Evolutionary conservation across 192 early-diverging fungal species (phyloP).

Genomic region (Coemansia sp.): DNA sequence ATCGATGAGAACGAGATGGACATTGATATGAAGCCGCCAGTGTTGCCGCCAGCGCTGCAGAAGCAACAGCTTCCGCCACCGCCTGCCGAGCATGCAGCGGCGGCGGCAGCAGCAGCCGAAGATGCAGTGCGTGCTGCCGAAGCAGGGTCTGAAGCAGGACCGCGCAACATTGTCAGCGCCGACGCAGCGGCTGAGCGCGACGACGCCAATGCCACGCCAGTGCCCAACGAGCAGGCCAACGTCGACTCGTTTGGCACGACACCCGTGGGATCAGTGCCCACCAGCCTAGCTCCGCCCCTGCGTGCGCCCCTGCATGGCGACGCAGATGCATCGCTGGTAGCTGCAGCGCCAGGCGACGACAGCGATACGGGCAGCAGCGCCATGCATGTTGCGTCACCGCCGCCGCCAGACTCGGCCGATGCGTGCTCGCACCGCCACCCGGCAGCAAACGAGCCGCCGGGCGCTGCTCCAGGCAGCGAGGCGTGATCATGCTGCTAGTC

Average conservation of each 20-base stretch:
- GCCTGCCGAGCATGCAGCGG: slow-evolving; percentile 6
- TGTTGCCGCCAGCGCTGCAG: slow-evolving; percentile 29
- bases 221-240: slow-evolving; percentile 41
- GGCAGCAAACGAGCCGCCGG: slow-evolving; percentile 6
- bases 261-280: slow-evolving; percentile 45
- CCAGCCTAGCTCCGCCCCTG: slow-evolving; percentile 20
- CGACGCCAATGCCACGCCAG: slow-evolving; percentile 47
- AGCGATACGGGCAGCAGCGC: slow-evolving; percentile 5
- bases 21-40: slow-evolving; percentile 30
- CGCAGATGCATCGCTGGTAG: slow-evolving; percentile 41
- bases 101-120: slow-evolving; percentile 30
- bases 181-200: slow-evolving; percentile 25
- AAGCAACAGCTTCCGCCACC: slow-evolving; percentile 5
- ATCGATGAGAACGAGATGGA: slow-evolving; percentile 55
- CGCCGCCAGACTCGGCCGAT: slow-evolving; percentile 8
- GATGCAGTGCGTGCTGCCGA: slow-evolving; percentile 37
- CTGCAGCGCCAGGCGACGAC: slow-evolving; percentile 6
- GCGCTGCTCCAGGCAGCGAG: slow-evolving; percentile 17
- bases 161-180: slow-evolving; percentile 4
- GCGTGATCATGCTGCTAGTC: neutral
- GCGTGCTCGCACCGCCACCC: slow-evolving; percentile 9
- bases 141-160: slow-evolving; percentile 3
- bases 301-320: slow-evolving; percentile 10
- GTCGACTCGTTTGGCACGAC: slow-evolving; percentile 52
- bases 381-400: slow-evolving; percentile 31